Percentiles rank a stretch among this genome's conserved stretches.
These are phyloP conservation scores for Mycena alexandri DNA, from an alignment of 768 basidiomycete species.

Conservation along the genomic window DNA sequence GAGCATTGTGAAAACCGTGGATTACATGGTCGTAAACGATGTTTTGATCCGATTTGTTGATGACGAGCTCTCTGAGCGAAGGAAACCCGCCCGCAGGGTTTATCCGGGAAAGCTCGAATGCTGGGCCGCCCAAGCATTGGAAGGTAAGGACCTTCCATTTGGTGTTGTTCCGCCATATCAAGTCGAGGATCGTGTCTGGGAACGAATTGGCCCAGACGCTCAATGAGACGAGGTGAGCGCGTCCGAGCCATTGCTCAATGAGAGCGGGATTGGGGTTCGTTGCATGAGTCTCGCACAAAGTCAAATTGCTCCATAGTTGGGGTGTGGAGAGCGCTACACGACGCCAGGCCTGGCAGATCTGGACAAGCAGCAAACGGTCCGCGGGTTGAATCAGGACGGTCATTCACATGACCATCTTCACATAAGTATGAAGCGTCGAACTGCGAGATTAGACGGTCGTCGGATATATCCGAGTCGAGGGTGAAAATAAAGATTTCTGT, in stretches of 20 bases:
- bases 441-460: no score
- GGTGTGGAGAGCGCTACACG: background rate
- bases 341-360: conserved; percentile 1
- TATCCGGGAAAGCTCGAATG: no score
- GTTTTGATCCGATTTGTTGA: no score
- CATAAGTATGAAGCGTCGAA: no score
- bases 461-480: no score
- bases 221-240: conserved; percentile 2
- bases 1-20: background rate
- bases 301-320: background rate
- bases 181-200: background rate
- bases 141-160: conserved; percentile 5
- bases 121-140: no score
- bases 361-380: background rate
- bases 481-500: background rate
- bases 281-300: background rate
- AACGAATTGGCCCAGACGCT: background rate
- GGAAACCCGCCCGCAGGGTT: background rate
- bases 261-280: background rate
- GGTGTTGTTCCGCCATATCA: background rate
- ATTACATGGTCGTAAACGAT: no score
- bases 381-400: no score
- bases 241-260: conserved; percentile 6
- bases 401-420: no score
- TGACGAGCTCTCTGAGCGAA: conserved; percentile 5